Conservation (phyloP, 768 basidiomycete species). For the Podaxis sp. region DNA sequence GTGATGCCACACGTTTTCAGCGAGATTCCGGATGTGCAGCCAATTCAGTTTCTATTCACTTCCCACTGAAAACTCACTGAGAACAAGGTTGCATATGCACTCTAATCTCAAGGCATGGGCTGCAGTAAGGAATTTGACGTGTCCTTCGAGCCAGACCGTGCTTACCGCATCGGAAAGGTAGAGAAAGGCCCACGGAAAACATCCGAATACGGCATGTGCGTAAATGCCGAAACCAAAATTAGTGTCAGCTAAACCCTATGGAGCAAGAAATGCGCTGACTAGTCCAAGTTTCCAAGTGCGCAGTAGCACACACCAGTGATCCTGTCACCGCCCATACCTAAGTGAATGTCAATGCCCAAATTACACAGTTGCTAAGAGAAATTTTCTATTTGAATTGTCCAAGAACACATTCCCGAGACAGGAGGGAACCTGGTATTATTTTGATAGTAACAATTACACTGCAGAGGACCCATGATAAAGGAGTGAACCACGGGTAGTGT, state of each 20-base stretch:
- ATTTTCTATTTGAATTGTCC: background rate
- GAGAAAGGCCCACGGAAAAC: no score
- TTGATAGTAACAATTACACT: conserved; percentile 12
- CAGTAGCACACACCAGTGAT: background rate
- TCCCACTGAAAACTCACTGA: no score
- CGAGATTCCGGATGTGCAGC: no score
- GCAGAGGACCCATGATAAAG: conserved; percentile 19
- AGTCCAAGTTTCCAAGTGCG: background rate
- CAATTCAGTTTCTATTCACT: no score
- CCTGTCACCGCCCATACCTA: background rate
- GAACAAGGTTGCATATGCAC: no score
- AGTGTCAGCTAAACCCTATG: background rate
- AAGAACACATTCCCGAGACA: background rate
- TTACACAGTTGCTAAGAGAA: background rate
- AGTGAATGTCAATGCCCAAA: no score
- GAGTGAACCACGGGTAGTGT: conserved; percentile 21
- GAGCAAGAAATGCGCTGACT: background rate
- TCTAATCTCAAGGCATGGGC: background rate
- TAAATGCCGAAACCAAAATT: no score
- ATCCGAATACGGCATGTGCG: no score
- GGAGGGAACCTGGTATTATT: conserved; percentile 9
- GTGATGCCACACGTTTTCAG: no score
- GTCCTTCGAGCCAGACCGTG: background rate
- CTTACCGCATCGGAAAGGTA: no score
- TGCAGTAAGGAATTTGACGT: background rate